Base-by-base conservation (phyloP, 2,329 filamentous ascomycete genomes). In the Phaeosphaeria sp. region DNA sequence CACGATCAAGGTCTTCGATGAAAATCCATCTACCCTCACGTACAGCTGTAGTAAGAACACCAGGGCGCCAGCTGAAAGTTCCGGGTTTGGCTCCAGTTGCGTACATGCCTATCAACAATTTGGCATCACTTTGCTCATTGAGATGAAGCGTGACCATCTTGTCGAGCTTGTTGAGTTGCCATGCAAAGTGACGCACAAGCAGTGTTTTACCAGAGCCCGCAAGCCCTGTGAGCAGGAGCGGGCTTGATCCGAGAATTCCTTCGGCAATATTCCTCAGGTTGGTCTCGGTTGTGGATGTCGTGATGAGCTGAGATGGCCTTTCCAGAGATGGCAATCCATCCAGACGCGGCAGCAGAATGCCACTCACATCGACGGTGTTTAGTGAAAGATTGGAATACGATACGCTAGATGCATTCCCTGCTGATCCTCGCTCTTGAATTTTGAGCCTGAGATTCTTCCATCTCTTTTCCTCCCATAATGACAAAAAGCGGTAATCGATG, bases 101-200 rank as follows among this genome's bases (percentile, higher is more conserved):
- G 78, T 99, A 98, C 74, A 98, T 87, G 3, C 95, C 95, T 62
- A 99, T 87, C 42, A 99, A 86, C 81, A 96, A 91, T 77, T 99
- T 99, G 0, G 94, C 93, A 78, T 99, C 95, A 2, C 93, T 98
- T 77, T 99, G 96, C 77, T 98, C 95, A 73, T 99, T 99, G 33
- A 99, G 82, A 77, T 99, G 94, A 27, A 99, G 83, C 3, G 94
- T 98, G 52, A 99, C 90, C 88, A 99, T 93, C 58, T 86, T 87
- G 6, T 89, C 85, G 21, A 91, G 86, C 78, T 92, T 92, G 60
- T 90, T 91, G 54, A 98, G 85, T 65, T 90, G 86, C 68, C 86
- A 87, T 22, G 94, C 93, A 59, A 94, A 85, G 73, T 97, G 90
- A 63, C 92, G 90, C 15, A 96, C 87, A 20, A 96, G 78, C 0